Percentiles rank a stretch among this genome's conserved stretches.
Evolutionary conservation across 805 yeast species (phyloP).

Genomic region (Kuraishia ogatae): DNA sequence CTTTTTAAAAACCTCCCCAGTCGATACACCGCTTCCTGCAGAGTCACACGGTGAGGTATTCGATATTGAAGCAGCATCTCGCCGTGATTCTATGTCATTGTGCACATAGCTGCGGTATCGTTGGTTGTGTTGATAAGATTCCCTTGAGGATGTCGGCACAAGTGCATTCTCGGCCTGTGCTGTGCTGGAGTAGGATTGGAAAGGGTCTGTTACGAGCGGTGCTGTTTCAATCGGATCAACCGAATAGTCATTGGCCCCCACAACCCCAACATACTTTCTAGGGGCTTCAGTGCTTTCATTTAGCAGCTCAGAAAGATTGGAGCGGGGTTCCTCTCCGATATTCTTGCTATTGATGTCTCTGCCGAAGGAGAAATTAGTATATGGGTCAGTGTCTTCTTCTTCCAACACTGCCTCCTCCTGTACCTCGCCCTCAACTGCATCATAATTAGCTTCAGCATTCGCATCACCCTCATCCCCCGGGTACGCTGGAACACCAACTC

Average conservation of each 20-base stretch:
- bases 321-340: slow-evolving; percentile 3
- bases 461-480: slow-evolving; percentile 11
- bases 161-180: slow-evolving; percentile 1
- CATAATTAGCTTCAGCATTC: neutral
- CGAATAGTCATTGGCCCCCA: too few relatives aligned
- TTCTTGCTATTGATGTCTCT: neutral
- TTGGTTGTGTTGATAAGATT: neutral
- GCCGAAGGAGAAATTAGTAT: neutral
- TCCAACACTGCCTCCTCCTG: neutral
- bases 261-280: too few relatives aligned
- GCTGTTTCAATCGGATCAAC: neutral
- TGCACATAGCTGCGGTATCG: neutral
- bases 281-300: neutral
- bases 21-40: neutral
- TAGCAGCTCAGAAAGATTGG: slow-evolving; percentile 4
- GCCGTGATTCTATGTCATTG: slow-evolving; percentile 1
- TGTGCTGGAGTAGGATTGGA: slow-evolving; percentile 1
- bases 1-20: neutral
- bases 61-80: too few relatives aligned
- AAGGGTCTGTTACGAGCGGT: slow-evolving; percentile 1
- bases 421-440: slow-evolving; percentile 1
- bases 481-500: slow-evolving; percentile 39
- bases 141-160: slow-evolving; percentile 2
- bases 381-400: neutral
- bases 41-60: neutral